phyloP scores from a whole-genome alignment of 2,329 filamentous ascomycete genomes.

The Diaporthe destruens region DNA sequence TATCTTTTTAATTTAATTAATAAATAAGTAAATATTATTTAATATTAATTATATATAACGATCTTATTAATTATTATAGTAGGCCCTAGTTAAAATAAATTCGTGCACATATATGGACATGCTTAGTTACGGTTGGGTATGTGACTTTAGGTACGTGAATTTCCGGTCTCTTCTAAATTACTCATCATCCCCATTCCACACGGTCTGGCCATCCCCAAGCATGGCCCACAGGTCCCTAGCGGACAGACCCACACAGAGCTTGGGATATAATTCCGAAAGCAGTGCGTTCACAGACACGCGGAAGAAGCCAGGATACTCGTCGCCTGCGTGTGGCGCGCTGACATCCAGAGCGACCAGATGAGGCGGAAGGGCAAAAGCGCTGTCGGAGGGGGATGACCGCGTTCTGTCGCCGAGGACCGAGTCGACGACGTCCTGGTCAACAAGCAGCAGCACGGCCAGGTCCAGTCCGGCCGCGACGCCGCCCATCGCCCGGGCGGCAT shows the following conservation, averaged over 20 bases:
- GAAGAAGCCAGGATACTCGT: conserved; percentile 9
- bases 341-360: conserved; percentile 6
- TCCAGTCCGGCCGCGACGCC: conserved; percentile 16
- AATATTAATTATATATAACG: too few species aligned
- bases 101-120: too few species aligned
- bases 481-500: neutral
- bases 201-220: too few species aligned
- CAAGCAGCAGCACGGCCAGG: conserved; percentile 6
- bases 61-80: too few species aligned
- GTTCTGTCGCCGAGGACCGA: neutral
- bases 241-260: conserved; percentile 14
- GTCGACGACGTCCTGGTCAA: conserved; percentile 6
- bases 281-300: conserved; percentile 6
- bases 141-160: too few species aligned
- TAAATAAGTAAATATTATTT: too few species aligned
- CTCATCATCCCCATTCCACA: too few species aligned
- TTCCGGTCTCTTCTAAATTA: too few species aligned
- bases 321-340: neutral
- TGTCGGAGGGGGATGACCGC: conserved; percentile 10
- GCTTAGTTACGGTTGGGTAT: too few species aligned
- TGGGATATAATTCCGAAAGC: conserved; percentile 12
- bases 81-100: too few species aligned
- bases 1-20: too few species aligned
- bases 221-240: conserved; percentile 5
- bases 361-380: conserved; percentile 1